These are phyloP conservation scores for Fusarium sublunatum DNA, from an alignment of 2,329 filamentous ascomycete genomes.

Conservation along the genomic window DNA sequence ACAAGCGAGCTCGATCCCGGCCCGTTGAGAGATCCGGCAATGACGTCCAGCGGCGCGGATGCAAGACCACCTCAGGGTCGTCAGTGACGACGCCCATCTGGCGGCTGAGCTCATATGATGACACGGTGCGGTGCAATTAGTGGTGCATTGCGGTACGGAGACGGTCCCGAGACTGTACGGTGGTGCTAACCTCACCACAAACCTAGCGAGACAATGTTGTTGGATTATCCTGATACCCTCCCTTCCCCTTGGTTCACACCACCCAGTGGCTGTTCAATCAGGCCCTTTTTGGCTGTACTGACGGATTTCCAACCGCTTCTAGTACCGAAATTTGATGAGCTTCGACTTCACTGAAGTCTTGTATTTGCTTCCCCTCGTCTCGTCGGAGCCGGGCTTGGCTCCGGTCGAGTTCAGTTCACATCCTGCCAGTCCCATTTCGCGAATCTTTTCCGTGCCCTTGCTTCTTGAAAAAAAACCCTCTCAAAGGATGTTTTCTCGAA, in stretches of 20 bases:
- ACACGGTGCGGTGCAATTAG: conserved; percentile 32
- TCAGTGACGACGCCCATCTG: conserved; percentile 17
- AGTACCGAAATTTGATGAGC: conserved; percentile 34
- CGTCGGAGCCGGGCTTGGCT: conserved; percentile 48
- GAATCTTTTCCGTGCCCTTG: conserved; percentile 47
- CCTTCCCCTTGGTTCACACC: conserved; percentile 38
- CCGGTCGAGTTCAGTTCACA: conserved; percentile 47
- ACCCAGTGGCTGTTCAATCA: conserved; percentile 26
- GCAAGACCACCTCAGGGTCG: conserved; percentile 17
- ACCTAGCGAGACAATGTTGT: conserved; percentile 26
- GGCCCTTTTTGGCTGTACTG: conserved; percentile 29
- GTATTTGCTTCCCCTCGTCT: conserved; percentile 45
- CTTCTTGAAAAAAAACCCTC: conserved; percentile 43
- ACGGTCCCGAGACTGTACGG: conserved; percentile 18
- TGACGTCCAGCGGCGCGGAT: conserved; percentile 35
- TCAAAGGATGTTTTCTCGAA: conserved; percentile 38
- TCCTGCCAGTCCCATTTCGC: conserved; percentile 46
- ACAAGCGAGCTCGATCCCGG: conserved; percentile 33
- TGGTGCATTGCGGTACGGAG: conserved; percentile 17
- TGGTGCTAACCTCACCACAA: conserved; percentile 39
- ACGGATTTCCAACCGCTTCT: conserved; percentile 38
- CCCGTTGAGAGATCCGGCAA: conserved; percentile 37
- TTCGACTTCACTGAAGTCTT: conserved; percentile 40
- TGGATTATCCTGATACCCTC: conserved; percentile 41
- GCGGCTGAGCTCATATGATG: conserved; percentile 17